These are phyloP conservation scores for Lepidium sativum DNA, from an alignment of 345 rosid genomes.

Conservation along the genomic window DNA sequence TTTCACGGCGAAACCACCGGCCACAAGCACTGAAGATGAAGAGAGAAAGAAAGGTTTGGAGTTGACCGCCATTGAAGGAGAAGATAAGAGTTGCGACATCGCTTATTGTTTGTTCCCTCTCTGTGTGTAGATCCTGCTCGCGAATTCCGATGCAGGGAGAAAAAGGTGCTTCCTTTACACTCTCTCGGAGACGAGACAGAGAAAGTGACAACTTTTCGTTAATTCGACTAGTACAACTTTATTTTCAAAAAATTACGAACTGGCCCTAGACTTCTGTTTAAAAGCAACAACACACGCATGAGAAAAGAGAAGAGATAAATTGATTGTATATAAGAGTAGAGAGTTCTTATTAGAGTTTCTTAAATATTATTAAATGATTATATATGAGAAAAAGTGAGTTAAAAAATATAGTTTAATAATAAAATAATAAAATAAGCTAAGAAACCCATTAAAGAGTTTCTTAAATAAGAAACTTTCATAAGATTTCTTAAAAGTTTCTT, in stretches of 20 bases:
- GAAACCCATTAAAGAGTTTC: too few relatives aligned
- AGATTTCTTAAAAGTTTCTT: too few relatives aligned
- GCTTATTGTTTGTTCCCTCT: not conserved
- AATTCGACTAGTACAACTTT: not conserved
- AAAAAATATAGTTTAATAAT: too few relatives aligned
- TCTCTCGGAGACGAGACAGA: not conserved
- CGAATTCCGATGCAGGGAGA: not conserved
- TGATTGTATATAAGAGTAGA: not conserved
- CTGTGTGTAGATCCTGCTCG: not conserved
- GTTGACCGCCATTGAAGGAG: constrained; percentile 6
- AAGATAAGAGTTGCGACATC: constrained; percentile 28
- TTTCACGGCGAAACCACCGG: constrained; percentile 15
- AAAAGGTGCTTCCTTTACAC: constrained; percentile 9
- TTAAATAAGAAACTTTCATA: too few relatives aligned
- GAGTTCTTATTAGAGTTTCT: too few relatives aligned
- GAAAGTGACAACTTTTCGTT: not conserved
- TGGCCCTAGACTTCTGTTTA: not conserved
- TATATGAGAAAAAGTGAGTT: too few relatives aligned
- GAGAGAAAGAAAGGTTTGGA: constrained; percentile 22
- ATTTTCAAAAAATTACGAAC: not conserved
- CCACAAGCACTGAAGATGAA: constrained; percentile 9
- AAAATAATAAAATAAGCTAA: too few relatives aligned
- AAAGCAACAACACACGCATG: not conserved
- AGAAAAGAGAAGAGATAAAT: not conserved
- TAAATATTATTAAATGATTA: too few relatives aligned